Base-by-base conservation (phyloP, 23 red algal genomes). In the Chondrus crispus region DNA sequence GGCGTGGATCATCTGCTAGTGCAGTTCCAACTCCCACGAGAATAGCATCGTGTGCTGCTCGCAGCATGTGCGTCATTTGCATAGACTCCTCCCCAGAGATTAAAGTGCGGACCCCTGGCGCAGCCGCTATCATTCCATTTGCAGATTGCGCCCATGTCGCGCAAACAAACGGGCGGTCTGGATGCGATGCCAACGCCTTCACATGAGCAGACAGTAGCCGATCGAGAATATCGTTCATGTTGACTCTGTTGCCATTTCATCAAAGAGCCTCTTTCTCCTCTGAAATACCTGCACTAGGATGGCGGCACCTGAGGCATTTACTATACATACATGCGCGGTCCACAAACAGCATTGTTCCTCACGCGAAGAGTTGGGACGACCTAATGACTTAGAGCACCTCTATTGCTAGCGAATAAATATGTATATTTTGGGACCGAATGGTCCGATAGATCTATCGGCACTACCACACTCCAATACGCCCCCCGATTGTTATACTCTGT, bases 61-160 rank as follows among this genome's bases (percentile, higher is more conserved):
- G 95, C 35, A 97, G 54, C 0, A 75, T 62, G 43, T 97, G 95
- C 24, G 95, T 97, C 70, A 97, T 64, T 80, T 64, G 74, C 72
- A 66, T 88, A 4, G 82, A 88, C 85, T 78, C 44, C 14, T 48
- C 16, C 37, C 93, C 81, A 37, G 82, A 88, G 20, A 95, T 95
- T 33, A 58, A 37, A 0, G 93, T 95, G 12, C 51, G 85, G 5
- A 48, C 45, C 10, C 73, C 51, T 1, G 71, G 51, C 40, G 70
- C 46, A 47, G 68, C 46, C 24, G 72, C 48, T 12, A 95, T 12
- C 70, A 75, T 88, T 9, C 85, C 93, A 71, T 95, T 85, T 46
- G 76, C 20, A 35, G 93, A 84, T 76, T 95, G 93, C 28, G 93
- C 93, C 82, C 80, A 95, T 55, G 93, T 88, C 30, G 90, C 41